phyloP scores from a whole-genome alignment of 805 yeast species.

The Candida lessepsii region DNA sequence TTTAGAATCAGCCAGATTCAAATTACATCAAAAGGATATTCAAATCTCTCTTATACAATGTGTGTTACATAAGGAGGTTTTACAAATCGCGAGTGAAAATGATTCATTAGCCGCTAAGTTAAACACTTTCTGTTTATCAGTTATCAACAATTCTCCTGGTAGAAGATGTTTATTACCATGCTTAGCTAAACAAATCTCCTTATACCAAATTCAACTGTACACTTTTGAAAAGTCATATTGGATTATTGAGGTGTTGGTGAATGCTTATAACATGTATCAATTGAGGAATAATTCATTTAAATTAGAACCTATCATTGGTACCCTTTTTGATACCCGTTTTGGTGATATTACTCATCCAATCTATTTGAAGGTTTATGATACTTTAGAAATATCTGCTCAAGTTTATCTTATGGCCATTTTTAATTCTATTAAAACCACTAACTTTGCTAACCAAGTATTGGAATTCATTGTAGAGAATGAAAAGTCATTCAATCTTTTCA shows the following conservation, averaged over 20 bases:
- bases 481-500: slow-evolving; percentile 41
- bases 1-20: slow-evolving; percentile 56
- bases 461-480: slow-evolving; percentile 37
- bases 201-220: slow-evolving; percentile 36
- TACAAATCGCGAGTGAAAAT: slow-evolving; percentile 35
- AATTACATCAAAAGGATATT: slow-evolving; percentile 61
- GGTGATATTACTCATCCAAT: no score
- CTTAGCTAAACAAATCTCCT: slow-evolving; percentile 46
- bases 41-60: slow-evolving; percentile 59
- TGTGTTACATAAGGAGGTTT: slow-evolving; percentile 40
- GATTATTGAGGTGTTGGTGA: slow-evolving; percentile 50
- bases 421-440: slow-evolving; percentile 25
- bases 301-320: slow-evolving; percentile 57
- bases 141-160: slow-evolving; percentile 51
- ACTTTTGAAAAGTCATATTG: slow-evolving; percentile 46
- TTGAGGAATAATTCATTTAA: slow-evolving; percentile 54
- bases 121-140: slow-evolving; percentile 36
- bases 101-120: slow-evolving; percentile 27
- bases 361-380: slow-evolving; percentile 55
- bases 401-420: slow-evolving; percentile 50
- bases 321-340: slow-evolving; percentile 53
- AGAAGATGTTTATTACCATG: slow-evolving; percentile 70
- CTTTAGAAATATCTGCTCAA: slow-evolving; percentile 53
- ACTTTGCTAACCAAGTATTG: slow-evolving; percentile 32
- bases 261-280: slow-evolving; percentile 50